Evolutionary conservation across 2,329 filamentous ascomycete genomes (phyloP), one percentile per base, ranked within the genome.

Genomic region (Fusarium lateritium): DNA sequence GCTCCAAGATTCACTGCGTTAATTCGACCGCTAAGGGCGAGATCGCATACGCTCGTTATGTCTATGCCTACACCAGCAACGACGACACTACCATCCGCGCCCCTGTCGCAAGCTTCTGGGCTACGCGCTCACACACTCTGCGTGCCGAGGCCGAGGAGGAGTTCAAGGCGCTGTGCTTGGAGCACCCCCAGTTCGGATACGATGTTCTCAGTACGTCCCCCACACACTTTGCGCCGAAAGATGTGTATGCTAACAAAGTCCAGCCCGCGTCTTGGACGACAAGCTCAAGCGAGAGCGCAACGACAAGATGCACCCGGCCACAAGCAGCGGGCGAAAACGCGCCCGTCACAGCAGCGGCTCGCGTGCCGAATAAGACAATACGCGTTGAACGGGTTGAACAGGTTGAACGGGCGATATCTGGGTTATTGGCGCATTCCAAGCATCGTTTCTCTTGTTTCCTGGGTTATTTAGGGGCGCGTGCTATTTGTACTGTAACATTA

Each of bases 181-280:
- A 97, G 81, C 94, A 91, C 77, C 94, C 94, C 19, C 92, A 97
- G 77, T 98, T 98, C 77, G 92, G 92, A 76, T 98, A 94, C 83
- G 94, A 98, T 79, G 92, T 98, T 57, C 88, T 98, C 63, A 94
- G 89, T 93, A 84, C 71, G 86, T 83, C 56, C 24, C 7, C 24
- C 24, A 2, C 5, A 1, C 6, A 7, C 2, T 47, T 6, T 0
- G 1, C 3, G 13, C 10, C 17, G 1, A 14, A 21, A 2, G 6
- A 2, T 2, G 2, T 22, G 2, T n/a, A 15, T 47, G 40, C 49
- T 75, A 67, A 76, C n/a, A 17, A 8, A 10, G 19, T 26, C 44
- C 73, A 90, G 87, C 88, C 17, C 88, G 88, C 62, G 87, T 91
- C 21, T 79, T 90, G 77, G 88, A 90, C 81, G 86, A 90, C 76